Evolutionary conservation across 2,329 filamentous ascomycete genomes (phyloP).

Genomic region (Colletotrichum karsti): DNA sequence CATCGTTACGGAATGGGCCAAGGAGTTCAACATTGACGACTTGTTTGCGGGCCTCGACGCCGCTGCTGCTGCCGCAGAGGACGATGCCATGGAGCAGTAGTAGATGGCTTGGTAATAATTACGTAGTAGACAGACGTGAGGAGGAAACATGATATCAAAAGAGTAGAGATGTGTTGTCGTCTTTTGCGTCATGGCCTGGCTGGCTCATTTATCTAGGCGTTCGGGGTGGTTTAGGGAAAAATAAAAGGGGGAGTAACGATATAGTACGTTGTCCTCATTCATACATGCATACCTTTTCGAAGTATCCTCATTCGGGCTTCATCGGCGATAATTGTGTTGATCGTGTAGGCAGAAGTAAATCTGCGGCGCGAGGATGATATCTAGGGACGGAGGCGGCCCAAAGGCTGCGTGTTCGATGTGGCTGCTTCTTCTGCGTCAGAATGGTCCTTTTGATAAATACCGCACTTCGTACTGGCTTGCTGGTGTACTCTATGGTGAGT

Average conservation of each 20-base stretch:
- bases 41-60: constrained; percentile 77
- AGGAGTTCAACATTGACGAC: constrained; percentile 94
- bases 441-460: too few species aligned
- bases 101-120: not conserved
- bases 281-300: too few species aligned
- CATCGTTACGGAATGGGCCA: constrained; percentile 91
- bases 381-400: too few species aligned
- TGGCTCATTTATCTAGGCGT: constrained; percentile 13
- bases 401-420: too few species aligned
- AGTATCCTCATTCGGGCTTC: too few species aligned
- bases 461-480: too few species aligned
- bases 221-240: constrained; percentile 21
- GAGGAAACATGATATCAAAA: constrained; percentile 15
- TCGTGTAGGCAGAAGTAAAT: too few species aligned
- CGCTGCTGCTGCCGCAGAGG: constrained; percentile 38
- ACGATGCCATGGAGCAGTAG: constrained; percentile 64
- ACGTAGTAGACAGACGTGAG: not conserved
- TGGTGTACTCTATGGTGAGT: too few species aligned
- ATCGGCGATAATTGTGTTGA: too few species aligned
- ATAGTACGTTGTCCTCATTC: constrained; percentile 15
- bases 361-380: too few species aligned
- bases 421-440: too few species aligned
- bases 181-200: constrained; percentile 10
- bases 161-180: not conserved
- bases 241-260: constrained; percentile 2